phyloP scores from a whole-genome alignment of 805 yeast species.

The Citeromyces matritensis region DNA sequence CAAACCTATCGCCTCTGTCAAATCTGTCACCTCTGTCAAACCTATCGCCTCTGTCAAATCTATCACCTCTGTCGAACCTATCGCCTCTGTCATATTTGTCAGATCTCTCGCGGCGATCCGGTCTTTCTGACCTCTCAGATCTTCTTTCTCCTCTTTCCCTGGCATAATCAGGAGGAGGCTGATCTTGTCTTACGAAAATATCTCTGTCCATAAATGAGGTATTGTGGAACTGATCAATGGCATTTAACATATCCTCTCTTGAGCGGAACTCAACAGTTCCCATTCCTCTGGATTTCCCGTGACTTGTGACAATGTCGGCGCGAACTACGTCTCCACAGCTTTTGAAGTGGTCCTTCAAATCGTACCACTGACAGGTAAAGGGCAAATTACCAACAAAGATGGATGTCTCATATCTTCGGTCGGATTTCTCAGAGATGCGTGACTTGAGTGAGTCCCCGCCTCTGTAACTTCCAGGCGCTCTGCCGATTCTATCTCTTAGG shows the following conservation, averaged over 20 bases:
- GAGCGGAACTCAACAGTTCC: conserved; percentile 76
- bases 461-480: conserved; percentile 11
- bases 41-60: conserved; percentile 8
- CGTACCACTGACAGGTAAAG: conserved; percentile 42
- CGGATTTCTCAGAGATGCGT: conserved; percentile 10
- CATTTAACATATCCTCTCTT: conserved; percentile 50
- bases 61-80: conserved; percentile 6
- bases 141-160: conserved; percentile 13
- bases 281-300: conserved; percentile 80
- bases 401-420: conserved; percentile 49
- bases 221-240: conserved; percentile 58
- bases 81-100: conserved; percentile 9
- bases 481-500: conserved; percentile 10
- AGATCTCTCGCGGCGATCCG: conserved; percentile 3
- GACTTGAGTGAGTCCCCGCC: conserved; percentile 17
- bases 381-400: conserved; percentile 66
- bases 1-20: conserved; percentile 6
- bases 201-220: conserved; percentile 55
- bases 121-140: conserved; percentile 7
- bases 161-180: conserved; percentile 57
- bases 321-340: conserved; percentile 50
- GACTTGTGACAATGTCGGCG: conserved; percentile 69
- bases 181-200: conserved; percentile 81
- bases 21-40: conserved; percentile 6
- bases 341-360: conserved; percentile 45